Percentiles rank a stretch among this genome's conserved stretches.
Conservation (phyloP, 495 filamentous ascomycete species). For the Physcia stellaris region DNA sequence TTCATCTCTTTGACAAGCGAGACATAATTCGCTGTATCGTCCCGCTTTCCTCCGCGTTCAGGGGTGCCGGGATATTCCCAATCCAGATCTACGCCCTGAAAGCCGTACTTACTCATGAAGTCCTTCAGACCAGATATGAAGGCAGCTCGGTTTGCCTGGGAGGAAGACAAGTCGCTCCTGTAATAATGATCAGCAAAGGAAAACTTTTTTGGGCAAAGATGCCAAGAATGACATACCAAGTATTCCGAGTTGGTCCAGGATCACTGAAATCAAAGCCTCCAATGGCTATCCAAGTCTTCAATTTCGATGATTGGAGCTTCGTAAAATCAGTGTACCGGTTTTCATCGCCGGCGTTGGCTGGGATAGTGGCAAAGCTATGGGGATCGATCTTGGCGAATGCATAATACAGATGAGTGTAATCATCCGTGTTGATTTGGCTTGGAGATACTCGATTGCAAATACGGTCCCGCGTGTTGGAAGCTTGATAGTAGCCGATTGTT, state of each 20-base stretch:
- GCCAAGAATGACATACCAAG: constrained; percentile 6
- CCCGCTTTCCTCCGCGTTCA: constrained; percentile 24
- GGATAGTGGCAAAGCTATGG: constrained; percentile 16
- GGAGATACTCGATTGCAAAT: constrained; percentile 6
- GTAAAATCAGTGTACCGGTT: constrained; percentile 21
- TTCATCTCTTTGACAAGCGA: constrained; percentile 29
- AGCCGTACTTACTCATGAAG: constrained; percentile 34
- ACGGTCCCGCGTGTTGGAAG: constrained; percentile 2
- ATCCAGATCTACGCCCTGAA: constrained; percentile 44
- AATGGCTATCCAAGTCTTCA: constrained; percentile 30
- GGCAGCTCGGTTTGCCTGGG: constrained; percentile 16
- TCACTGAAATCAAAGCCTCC: constrained; percentile 29
- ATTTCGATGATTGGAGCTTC: constrained; percentile 14
- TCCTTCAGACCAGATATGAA: constrained; percentile 27
- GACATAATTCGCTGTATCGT: constrained; percentile 30
- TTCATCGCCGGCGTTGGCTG: constrained; percentile 12
- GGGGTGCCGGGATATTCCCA: constrained; percentile 39
- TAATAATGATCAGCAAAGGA: background rate
- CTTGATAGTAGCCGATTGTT: constrained; percentile 8
- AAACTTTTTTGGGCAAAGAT: background rate
- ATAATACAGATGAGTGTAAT: constrained; percentile 5
- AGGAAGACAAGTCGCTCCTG: constrained; percentile 18
- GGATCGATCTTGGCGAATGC: constrained; percentile 21
- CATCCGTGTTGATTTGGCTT: background rate
- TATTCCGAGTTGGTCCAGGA: constrained; percentile 10